Evolutionary conservation across 768 basidiomycete genomes (phyloP).

Genomic region (Cystoderma amianthinum): DNA sequence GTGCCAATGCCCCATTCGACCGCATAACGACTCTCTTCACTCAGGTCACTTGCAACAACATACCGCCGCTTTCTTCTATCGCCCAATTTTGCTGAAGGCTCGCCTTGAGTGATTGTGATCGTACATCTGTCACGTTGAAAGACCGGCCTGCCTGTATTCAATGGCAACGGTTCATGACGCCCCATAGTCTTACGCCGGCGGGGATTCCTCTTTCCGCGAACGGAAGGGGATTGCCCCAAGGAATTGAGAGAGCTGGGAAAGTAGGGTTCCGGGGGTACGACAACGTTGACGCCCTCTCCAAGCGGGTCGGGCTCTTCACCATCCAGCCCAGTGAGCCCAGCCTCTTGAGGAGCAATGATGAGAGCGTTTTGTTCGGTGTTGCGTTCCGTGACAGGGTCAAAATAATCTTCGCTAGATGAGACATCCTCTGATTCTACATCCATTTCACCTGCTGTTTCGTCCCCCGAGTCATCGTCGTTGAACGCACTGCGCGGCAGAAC

Average conservation of each 20-base stretch:
- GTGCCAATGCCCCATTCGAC: slow-evolving; percentile 99
- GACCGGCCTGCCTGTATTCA: slow-evolving; percentile 67
- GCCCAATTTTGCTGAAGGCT: slow-evolving; percentile 52
- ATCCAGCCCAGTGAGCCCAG: slow-evolving; percentile 27
- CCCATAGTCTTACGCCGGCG: slow-evolving; percentile 58
- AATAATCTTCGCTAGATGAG: slow-evolving; percentile 51
- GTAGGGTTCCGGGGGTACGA: slow-evolving; percentile 78
- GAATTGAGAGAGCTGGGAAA: slow-evolving; percentile 68
- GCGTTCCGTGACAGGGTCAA: slow-evolving; percentile 77
- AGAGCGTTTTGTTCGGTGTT: slow-evolving; percentile 86
- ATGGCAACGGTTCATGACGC: slow-evolving; percentile 55
- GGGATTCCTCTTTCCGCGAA: slow-evolving; percentile 34
- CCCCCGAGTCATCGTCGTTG: slow-evolving; percentile 57
- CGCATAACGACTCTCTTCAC: slow-evolving; percentile 90
- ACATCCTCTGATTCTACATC: slow-evolving; percentile 56
- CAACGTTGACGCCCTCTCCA: slow-evolving; percentile 89
- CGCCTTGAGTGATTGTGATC: slow-evolving; percentile 82
- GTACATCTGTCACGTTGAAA: slow-evolving; percentile 93
- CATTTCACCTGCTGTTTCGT: slow-evolving; percentile 43
- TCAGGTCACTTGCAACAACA: slow-evolving; percentile 90
- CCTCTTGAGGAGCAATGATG: slow-evolving; percentile 19
- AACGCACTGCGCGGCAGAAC: slow-evolving; percentile 58
- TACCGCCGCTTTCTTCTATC: slow-evolving; percentile 62
- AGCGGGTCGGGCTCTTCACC: slow-evolving; percentile 76
- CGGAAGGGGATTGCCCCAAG: slow-evolving; percentile 15